Evolutionary conservation across 2,329 filamentous ascomycete genomes (phyloP), one percentile per base, ranked within the genome.

Genomic region (Penicillium crustosum): DNA sequence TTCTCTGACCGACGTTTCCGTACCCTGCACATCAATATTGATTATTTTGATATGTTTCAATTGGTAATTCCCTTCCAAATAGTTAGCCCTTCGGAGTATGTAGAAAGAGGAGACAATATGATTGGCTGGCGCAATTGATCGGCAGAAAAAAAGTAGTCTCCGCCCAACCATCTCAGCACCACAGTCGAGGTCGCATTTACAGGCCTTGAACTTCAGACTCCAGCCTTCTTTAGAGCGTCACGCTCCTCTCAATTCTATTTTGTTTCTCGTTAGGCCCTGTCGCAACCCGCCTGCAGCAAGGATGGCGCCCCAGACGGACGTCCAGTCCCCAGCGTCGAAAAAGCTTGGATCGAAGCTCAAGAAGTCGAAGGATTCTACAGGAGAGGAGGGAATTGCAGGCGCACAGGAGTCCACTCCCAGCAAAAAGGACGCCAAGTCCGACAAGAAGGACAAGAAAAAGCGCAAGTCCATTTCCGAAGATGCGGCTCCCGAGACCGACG

Each of bases 311-410:
- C 44, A 41, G 35, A n/a, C 42, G 35, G 55, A 57, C 27, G 23
- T 15, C 27, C 49, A 53, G 38, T 53, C 55, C 49, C 49, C 85
- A 33, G 83, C 84, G 59, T 87, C 83, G 83, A 86, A 85, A 70
- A 78, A 81, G 68, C 73, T 86, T 55, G 84, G 83, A 36, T 75
- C 86, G 60, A 85, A 85, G 74, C 75, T 85, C 65, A 87, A 86
- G 70, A 80, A 79, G 68, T 77, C 79, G 45, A 77, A 79, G 54
- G 62, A 66, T 27, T 53, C 68, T 27, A 38, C 38, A 29, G 64
- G 66, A 23, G 57, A 61, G 19, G 44, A 51, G 25, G 12, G 27
- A 23, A 69, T 75, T 48, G 60, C 69, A 59, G 63, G 51, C 57
- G 52, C 44, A 38, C 48, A 49, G 13, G 9, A 59, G 19, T n/a